Conservation (phyloP, 1,284 basidiomycete genomes). For the Sanguinoderma infundibulare region DNA sequence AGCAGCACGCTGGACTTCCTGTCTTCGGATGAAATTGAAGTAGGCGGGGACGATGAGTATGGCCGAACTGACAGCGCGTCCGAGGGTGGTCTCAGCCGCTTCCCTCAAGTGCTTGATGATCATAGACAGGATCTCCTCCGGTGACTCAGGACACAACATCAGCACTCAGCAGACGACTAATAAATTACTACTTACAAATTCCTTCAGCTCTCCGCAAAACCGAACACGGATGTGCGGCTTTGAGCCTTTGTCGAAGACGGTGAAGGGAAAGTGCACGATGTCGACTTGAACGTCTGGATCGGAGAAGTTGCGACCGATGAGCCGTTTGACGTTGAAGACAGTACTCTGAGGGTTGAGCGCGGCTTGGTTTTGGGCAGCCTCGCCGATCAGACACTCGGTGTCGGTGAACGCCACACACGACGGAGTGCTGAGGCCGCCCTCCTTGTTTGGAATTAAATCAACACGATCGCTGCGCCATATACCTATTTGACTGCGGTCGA, state of each 20-base stretch:
- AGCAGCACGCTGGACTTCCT: conserved; percentile 95
- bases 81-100: conserved; percentile 95
- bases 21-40: conserved; percentile 97
- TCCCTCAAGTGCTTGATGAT: conserved; percentile 98
- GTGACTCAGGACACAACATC: conserved; percentile 55
- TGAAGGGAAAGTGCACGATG: conserved; percentile 96
- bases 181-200: conserved; percentile 70
- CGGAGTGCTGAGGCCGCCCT: conserved; percentile 88
- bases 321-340: conserved; percentile 89
- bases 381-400: too few relatives aligned
- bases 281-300: conserved; percentile 93
- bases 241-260: conserved; percentile 77
- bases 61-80: conserved; percentile 81
- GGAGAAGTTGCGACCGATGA: conserved; percentile 84
- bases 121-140: conserved; percentile 98
- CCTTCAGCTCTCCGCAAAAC: conserved; percentile 90
- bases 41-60: conserved; percentile 95
- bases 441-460: conserved; percentile 98
- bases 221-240: conserved; percentile 91
- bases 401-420: too few relatives aligned
- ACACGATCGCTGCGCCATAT: conserved; percentile 98
- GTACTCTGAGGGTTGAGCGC: too few relatives aligned
- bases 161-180: not conserved
- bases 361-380: too few relatives aligned
- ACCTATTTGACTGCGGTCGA: conserved; percentile 73